Evolutionary conservation across 139 green algal species (phyloP).

Genomic region (Auxenochlorella pyrenoidosa): DNA sequence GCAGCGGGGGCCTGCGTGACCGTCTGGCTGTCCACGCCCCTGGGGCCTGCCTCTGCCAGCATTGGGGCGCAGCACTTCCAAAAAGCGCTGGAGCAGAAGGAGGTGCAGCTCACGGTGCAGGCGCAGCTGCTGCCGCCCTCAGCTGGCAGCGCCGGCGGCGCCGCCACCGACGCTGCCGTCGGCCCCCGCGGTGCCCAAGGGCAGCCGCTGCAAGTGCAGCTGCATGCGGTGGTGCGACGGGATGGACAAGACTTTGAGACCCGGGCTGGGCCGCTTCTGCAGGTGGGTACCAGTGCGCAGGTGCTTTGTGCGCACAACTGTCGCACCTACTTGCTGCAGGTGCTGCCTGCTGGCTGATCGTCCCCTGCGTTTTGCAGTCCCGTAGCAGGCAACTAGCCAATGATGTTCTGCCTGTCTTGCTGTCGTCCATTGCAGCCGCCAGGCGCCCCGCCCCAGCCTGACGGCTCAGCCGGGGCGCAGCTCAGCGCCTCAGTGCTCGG

Average conservation of each 20-base stretch:
- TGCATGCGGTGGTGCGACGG: neutral
- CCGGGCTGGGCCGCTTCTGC: neutral
- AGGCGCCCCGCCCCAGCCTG: no score
- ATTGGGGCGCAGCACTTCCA: neutral
- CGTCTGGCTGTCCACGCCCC: neutral
- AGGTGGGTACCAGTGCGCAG: no score
- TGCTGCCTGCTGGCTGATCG: no score
- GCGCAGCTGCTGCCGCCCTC: neutral
- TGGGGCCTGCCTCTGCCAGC: neutral
- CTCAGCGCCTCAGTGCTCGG: neutral
- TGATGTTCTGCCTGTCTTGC: no score
- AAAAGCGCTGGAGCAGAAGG: neutral
- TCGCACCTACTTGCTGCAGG: no score
- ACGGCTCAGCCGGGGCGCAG: no score
- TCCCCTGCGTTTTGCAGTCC: no score
- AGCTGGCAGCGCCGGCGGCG: neutral
- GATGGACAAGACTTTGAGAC: neutral
- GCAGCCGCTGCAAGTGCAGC: constrained; percentile 1
- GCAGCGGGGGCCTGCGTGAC: neutral
- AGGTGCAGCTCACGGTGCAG: neutral
- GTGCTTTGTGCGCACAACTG: no score
- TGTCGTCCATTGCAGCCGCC: no score
- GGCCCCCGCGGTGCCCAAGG: no score
- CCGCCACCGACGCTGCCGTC: neutral
- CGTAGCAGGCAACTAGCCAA: no score